Percentiles rank a stretch among this genome's conserved stretches.
These are phyloP conservation scores for Cyclotella sp. DNA, from an alignment of 108 stramenopile genomes.

Conservation along the genomic window DNA sequence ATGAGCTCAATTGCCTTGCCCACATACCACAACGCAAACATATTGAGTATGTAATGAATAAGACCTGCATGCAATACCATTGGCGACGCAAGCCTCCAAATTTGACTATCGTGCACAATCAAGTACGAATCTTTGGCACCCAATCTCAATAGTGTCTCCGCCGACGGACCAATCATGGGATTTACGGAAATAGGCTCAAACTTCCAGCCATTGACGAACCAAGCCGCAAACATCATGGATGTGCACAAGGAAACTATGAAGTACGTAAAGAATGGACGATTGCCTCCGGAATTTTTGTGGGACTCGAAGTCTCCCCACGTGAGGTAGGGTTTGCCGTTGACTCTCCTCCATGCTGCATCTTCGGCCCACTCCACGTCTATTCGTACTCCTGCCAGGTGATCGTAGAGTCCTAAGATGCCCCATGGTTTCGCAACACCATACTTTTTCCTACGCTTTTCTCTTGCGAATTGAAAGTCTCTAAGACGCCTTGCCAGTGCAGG, in stretches of 20 bases:
- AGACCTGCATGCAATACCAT: constrained; percentile 96
- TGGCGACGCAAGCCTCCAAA: constrained; percentile 82
- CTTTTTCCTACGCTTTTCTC: constrained; percentile 62
- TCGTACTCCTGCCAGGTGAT: constrained; percentile 75
- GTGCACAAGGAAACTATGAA: constrained; percentile 72
- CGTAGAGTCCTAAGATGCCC: constrained; percentile 87
- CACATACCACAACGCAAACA: constrained; percentile 90
- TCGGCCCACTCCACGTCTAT: constrained; percentile 92
- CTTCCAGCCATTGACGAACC: constrained; percentile 84
- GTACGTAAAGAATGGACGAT: constrained; percentile 83
- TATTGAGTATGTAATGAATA: constrained; percentile 92
- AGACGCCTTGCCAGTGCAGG: constrained; percentile 71
- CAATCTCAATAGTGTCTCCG: constrained; percentile 81
- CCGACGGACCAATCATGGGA: constrained; percentile 85
- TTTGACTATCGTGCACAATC: constrained; percentile 88
- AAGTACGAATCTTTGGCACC: constrained; percentile 91
- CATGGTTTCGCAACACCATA: constrained; percentile 61
- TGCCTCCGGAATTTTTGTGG: constrained; percentile 61
- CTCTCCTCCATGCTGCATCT: constrained; percentile 84
- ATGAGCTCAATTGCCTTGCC: constrained; percentile 89
- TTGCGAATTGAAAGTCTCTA: constrained; percentile 60
- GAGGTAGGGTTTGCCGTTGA: constrained; percentile 73
- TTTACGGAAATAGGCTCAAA: constrained; percentile 86
- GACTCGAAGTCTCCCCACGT: constrained; percentile 86
- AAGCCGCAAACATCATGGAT: constrained; percentile 67